Evolutionary conservation across 1,284 basidiomycete genomes (phyloP), one percentile per base, ranked within the genome.

Genomic region (Psilocybe mexicana): DNA sequence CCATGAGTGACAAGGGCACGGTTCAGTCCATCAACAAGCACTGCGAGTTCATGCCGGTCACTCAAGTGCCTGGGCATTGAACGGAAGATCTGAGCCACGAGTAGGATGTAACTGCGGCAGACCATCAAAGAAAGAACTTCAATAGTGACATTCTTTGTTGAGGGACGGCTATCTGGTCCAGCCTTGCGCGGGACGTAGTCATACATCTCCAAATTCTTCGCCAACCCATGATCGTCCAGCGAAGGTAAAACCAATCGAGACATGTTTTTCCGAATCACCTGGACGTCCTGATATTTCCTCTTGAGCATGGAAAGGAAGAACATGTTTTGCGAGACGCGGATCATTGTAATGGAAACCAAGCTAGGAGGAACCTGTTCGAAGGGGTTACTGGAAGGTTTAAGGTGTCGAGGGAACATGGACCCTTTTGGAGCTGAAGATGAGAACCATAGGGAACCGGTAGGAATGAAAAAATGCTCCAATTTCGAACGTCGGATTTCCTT

Each of bases 51-150:
- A 40, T 79, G 80, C n/a, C 87, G 78, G 65, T 91, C 88, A 65
- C 83, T 91, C 57, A 91, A 78, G 72, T 91, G 88, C 25, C 89
- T 77, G n/a, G 89, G 86, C 76, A 92, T 82, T 2, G 82, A 85
- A 14, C 84, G 79, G 67, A 93, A 92, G 6, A 92, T 77, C 63
- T 89, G 85, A 3, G 82, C 81, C n/a, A 89, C 77, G 30, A 92
- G 74, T 6, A 90, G 74, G 36, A 93, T 68, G 73, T 92, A 85
- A 58, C 88, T 91, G 23, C 89, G 79, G 1, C 87, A 82, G 28
- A 93, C 71, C 43, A 83, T 78, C 52, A 87, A 67, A 5, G 87
- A 90, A 38, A 87, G 66, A 6, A 75, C 73, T 8, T 67, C 64
- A 6, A 66, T 54, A 1, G 60, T 60, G 3, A 44, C 38, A 54